Evolutionary conservation across 345 rosid species (phyloP).

Genomic region (Ceriops decandra): DNA sequence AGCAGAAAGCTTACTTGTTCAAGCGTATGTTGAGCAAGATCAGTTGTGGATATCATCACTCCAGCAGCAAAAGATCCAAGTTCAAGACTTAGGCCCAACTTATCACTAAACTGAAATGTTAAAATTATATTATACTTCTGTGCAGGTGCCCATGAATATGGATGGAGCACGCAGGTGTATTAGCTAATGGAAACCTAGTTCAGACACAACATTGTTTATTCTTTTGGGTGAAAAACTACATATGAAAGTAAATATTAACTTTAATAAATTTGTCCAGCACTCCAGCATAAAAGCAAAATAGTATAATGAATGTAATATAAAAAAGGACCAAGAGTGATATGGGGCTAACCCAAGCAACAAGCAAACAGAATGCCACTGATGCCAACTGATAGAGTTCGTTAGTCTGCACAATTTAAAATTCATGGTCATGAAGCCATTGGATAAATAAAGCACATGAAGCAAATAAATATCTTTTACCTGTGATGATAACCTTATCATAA

Average conservation of each 20-base stretch:
- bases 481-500: constrained; percentile 81
- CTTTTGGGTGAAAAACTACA: not conserved
- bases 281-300: not conserved
- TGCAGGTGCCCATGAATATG: constrained; percentile 69
- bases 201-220: not conserved
- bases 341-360: constrained; percentile 89
- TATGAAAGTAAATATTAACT: not conserved
- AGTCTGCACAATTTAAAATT: constrained; percentile 56
- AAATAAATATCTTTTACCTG: constrained; percentile 40
- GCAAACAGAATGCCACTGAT: constrained; percentile 94
- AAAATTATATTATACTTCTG: constrained; percentile 10
- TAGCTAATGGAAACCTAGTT: not conserved
- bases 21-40: constrained; percentile 90
- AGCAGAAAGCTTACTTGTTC: constrained; percentile 63
- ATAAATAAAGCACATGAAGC: not conserved
- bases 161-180: not conserved
- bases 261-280: not conserved
- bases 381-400: constrained; percentile 97
- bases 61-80: constrained; percentile 98
- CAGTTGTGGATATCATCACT: constrained; percentile 97
- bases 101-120: constrained; percentile 86
- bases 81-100: constrained; percentile 94
- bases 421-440: constrained; percentile 7
- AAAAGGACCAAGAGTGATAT: constrained; percentile 22
- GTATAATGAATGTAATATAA: not conserved